Conservation (phyloP, 441 rosid species). For the Lagerstroemia fauriei region DNA sequence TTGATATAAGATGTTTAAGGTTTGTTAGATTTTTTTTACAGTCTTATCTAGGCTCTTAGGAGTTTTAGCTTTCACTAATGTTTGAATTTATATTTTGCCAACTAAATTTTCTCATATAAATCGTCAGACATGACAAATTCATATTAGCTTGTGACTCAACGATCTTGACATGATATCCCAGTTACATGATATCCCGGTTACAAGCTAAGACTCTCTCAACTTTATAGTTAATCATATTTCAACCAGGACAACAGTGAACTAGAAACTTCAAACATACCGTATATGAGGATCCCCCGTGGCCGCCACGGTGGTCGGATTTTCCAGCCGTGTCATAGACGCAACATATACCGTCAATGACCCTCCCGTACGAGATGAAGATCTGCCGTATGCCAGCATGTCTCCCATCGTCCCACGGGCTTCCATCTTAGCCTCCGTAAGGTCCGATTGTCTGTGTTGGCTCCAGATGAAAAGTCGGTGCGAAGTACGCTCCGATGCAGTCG, state of each 20-base stretch:
- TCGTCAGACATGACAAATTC: too few relatives aligned
- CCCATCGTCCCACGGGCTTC: conserved; percentile 12
- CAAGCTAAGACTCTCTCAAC: too few relatives aligned
- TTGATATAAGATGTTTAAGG: too few relatives aligned
- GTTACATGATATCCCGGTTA: too few relatives aligned
- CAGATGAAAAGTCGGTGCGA: conserved; percentile 6
- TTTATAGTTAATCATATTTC: background rate
- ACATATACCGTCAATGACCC: background rate
- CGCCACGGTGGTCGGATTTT: background rate
- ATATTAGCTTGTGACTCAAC: too few relatives aligned
- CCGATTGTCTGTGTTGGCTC: background rate
- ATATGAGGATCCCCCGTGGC: background rate
- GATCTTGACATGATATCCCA: too few relatives aligned
- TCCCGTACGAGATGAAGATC: background rate
- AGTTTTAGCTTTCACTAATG: too few relatives aligned
- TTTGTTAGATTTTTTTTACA: too few relatives aligned
- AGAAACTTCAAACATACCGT: background rate
- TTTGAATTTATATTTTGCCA: too few relatives aligned
- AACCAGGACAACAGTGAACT: background rate
- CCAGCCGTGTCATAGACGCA: background rate
- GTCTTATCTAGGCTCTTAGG: too few relatives aligned
- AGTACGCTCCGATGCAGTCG: conserved; percentile 12
- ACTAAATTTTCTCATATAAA: too few relatives aligned
- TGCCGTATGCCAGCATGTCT: background rate
- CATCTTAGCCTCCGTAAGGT: background rate